phyloP scores from a whole-genome alignment of 2,329 filamentous ascomycete species.

The Claviceps quebecensis region DNA sequence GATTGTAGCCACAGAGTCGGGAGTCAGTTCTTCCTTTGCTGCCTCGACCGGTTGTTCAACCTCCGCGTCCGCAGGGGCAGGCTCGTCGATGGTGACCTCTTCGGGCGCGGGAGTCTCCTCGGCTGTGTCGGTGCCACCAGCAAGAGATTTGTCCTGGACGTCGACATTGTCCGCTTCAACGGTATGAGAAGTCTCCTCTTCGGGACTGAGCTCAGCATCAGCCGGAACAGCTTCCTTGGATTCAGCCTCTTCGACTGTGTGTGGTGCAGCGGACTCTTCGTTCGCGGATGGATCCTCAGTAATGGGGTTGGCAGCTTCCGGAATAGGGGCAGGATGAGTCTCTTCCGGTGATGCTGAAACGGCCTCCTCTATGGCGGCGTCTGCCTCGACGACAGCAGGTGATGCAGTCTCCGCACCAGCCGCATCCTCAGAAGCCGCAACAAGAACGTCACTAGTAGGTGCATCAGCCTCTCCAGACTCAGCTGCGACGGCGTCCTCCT shows the following conservation, averaged over 20 bases:
- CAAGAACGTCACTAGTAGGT: background rate
- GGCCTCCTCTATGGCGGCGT: slow-evolving; percentile 1
- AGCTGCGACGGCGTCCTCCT: background rate
- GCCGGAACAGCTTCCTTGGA: background rate
- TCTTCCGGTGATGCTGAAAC: slow-evolving; percentile 1
- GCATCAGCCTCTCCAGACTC: background rate
- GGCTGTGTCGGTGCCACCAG: background rate
- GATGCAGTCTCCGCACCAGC: background rate
- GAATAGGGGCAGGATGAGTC: too few species aligned
- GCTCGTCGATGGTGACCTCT: background rate
- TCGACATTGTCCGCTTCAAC: background rate
- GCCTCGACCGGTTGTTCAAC: background rate
- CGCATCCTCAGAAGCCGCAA: background rate
- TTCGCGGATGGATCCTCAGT: background rate
- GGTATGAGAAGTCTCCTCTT: background rate
- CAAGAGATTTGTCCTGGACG: background rate
- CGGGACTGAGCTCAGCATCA: background rate
- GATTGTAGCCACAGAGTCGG: background rate
- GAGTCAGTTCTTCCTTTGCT: background rate
- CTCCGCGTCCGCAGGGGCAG: background rate
- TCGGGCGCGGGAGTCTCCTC: background rate
- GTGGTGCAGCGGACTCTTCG: background rate
- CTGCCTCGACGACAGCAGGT: background rate
- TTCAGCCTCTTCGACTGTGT: too few species aligned
- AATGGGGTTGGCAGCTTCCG: too few species aligned